A percentile compares a stretch with the other conserved stretches of the same genome.
Conservation (phyloP, 148 eudicot genomes). For the Polygonum aviculare region DNA sequence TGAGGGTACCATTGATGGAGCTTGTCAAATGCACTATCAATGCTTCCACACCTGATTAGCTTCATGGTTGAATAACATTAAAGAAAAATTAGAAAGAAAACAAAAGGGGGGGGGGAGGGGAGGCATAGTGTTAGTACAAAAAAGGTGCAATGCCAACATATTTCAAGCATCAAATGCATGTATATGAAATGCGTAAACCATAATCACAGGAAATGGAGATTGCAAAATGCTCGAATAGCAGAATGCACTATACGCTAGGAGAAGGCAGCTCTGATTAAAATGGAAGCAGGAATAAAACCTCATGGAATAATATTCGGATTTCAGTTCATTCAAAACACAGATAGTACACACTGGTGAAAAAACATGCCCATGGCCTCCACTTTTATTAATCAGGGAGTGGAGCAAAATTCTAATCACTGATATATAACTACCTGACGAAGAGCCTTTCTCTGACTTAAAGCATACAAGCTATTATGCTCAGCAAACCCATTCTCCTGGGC, state of each 20-base stretch:
- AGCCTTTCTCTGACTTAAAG: conserved; percentile 51
- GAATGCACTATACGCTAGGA: background rate
- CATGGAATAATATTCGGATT: background rate
- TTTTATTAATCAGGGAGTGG: background rate
- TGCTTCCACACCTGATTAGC: conserved; percentile 56
- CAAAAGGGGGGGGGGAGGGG: too few relatives aligned
- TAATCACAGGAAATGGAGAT: background rate
- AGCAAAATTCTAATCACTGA: background rate
- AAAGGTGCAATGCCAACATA: background rate
- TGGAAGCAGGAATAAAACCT: background rate
- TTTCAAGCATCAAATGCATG: background rate
- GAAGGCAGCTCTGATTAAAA: background rate
- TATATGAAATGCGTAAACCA: background rate
- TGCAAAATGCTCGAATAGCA: background rate
- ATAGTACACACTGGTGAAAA: background rate
- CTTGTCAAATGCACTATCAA: conserved; percentile 47
- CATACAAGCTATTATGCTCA: conserved; percentile 52
- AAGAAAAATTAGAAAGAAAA: background rate
- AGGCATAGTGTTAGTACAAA: too few relatives aligned
- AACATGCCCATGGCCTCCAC: background rate
- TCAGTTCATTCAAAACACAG: background rate
- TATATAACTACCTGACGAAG: conserved; percentile 70
- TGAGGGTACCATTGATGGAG: conserved; percentile 58
- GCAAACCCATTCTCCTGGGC: conserved; percentile 44
- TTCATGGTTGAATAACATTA: conserved; percentile 20